Evolutionary conservation across 495 filamentous ascomycete species (phyloP).

Genomic region (Penicillium robsamsonii): DNA sequence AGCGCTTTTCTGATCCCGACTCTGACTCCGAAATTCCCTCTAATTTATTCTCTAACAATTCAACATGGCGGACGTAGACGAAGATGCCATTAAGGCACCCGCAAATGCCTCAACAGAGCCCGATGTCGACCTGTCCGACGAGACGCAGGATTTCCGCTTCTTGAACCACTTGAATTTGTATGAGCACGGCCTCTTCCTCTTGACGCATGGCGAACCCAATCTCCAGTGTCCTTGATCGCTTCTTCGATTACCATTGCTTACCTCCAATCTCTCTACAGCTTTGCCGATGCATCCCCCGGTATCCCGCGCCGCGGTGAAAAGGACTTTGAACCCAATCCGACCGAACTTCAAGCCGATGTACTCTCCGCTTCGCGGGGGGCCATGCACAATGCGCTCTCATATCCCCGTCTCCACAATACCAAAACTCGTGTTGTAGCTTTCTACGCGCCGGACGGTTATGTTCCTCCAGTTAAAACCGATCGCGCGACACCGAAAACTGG

Average conservation of each 20-base stretch:
- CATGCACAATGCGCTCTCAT: slow-evolving; percentile 83
- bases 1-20: slow-evolving; percentile 11
- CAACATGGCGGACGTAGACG: slow-evolving; percentile 51
- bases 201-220: neutral
- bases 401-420: slow-evolving; percentile 62
- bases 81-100: slow-evolving; percentile 39
- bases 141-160: slow-evolving; percentile 85
- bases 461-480: slow-evolving; percentile 17
- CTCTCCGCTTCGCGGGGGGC: slow-evolving; percentile 80
- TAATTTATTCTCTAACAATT: neutral
- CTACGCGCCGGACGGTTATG: slow-evolving; percentile 44
- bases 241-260: slow-evolving; percentile 9
- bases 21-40: neutral
- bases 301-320: slow-evolving; percentile 85
- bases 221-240: neutral
- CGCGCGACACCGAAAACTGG: slow-evolving; percentile 10
- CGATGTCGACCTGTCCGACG: slow-evolving; percentile 72
- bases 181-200: slow-evolving; percentile 7
- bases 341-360: slow-evolving; percentile 68
- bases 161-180: slow-evolving; percentile 60
- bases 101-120: slow-evolving; percentile 31
- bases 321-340: slow-evolving; percentile 93
- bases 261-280: slow-evolving; percentile 27
- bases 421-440: slow-evolving; percentile 55
- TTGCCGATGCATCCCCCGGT: slow-evolving; percentile 32